Base-by-base conservation (phyloP, 139 green algal species). In the Picochlorum sp. region DNA sequence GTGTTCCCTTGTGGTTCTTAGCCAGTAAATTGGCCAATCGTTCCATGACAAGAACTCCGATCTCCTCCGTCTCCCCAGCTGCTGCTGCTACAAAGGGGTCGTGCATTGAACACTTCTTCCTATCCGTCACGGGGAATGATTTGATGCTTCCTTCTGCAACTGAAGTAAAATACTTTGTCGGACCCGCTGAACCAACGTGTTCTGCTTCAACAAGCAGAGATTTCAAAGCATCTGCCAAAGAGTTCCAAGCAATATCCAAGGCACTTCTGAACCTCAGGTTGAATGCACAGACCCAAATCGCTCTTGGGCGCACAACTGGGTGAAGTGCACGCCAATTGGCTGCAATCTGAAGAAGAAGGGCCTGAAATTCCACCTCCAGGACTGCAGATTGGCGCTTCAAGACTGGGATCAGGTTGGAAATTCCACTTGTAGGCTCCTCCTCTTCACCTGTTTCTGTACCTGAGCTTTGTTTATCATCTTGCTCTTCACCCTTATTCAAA, bases 261-360 rank as follows among this genome's bases (percentile, higher is more conserved):
- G 56, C 59, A 8, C n/a, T 30, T 28, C 13, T 7, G 23, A 72
- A 10, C 37, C 4, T 38, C 34, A 77, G 57, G 59, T 77, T 57
- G 57, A n/a, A 72, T 47, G 65, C 55, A 68, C 71, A 77, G 3
- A 77, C 9, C 71, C 71, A 77, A 16, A 77, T 52, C 16, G 71
- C 71, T 24, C 71, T 49, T 13, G 71, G 59, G 14, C 60, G 65
- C 30, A 68, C 71, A 57, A 70, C 38, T 37, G 71, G 65, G 38
- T 77, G 65, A 58, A 77, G 51, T 38, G 71, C 71, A 11, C 65
- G 51, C 71, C 71, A 77, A 65, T 77, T 77, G 45, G 65, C 20
- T 30, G 60, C 65, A 13, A 77, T 73, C 45, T 77, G 71, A 7
- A 77, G 52, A n/a, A 77, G 58, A 52, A 77, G 49, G 45, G 65